Evolutionary conservation across 73 alveolate species (phyloP).

Genomic region (Tetrahymena malaccensis): DNA sequence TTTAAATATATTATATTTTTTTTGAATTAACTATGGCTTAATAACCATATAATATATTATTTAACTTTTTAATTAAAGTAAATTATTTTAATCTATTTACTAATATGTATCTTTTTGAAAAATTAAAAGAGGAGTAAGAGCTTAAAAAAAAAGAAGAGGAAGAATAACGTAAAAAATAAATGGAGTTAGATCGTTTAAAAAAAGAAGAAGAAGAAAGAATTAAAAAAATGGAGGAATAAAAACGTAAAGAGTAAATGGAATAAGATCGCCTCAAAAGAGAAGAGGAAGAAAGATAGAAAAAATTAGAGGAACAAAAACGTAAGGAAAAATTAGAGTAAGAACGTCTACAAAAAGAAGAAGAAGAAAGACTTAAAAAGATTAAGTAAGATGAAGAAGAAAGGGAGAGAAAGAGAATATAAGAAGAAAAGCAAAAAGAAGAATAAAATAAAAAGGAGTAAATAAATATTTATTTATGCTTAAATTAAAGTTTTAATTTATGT

Average conservation of each 20-base stretch:
- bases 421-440: background rate
- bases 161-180: background rate
- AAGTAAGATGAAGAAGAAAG: background rate
- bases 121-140: background rate
- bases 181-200: background rate
- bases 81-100: no score
- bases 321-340: background rate
- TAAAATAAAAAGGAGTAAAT: background rate
- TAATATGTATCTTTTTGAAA: no score
- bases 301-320: background rate
- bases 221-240: background rate
- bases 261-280: background rate
- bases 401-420: background rate
- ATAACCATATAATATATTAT: no score
- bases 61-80: no score
- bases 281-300: background rate
- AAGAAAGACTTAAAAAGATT: background rate
- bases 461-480: background rate
- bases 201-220: background rate
- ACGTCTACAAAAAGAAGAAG: background rate
- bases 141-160: background rate
- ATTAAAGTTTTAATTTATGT: background rate
- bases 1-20: no score
- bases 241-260: background rate
- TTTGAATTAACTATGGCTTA: no score